These are phyloP conservation scores for Plasmodium relictum DNA, from an alignment of 169 alveolate species.

Conservation along the genomic window DNA sequence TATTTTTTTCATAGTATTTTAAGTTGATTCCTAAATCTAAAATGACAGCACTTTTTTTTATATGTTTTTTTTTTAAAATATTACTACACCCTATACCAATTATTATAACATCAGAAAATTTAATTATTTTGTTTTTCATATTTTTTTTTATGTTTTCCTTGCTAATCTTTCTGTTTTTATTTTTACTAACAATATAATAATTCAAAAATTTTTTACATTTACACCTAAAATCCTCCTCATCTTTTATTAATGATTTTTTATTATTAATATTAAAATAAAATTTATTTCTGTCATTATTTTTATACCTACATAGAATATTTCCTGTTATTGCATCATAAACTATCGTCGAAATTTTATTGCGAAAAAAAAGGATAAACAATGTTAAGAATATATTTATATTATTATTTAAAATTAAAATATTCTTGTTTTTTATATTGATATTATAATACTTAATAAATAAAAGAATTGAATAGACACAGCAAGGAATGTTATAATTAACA, in stretches of 20 bases:
- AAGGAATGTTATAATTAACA: slow-evolving; percentile 32
- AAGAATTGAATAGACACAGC: slow-evolving; percentile 45
- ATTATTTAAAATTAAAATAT: slow-evolving; percentile 38
- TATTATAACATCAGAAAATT: slow-evolving; percentile 35
- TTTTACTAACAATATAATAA: background rate
- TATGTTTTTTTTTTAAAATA: slow-evolving; percentile 26
- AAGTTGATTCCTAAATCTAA: slow-evolving; percentile 65
- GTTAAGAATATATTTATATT: slow-evolving; percentile 47
- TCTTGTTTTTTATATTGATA: slow-evolving; percentile 24
- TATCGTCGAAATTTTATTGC: slow-evolving; percentile 32
- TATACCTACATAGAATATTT: slow-evolving; percentile 40
- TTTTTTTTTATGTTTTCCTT: slow-evolving; percentile 17
- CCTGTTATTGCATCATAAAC: slow-evolving; percentile 64
- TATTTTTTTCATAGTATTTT: background rate
- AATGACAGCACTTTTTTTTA: slow-evolving; percentile 37
- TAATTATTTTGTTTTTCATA: slow-evolving; percentile 27
- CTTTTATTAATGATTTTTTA: slow-evolving; percentile 6
- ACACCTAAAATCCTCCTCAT: slow-evolving; percentile 16
- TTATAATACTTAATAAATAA: slow-evolving; percentile 48
- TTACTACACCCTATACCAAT: slow-evolving; percentile 37
- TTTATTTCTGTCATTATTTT: background rate
- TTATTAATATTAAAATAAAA: slow-evolving; percentile 18
- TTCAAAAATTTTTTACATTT: slow-evolving; percentile 13
- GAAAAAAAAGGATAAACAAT: slow-evolving; percentile 34
- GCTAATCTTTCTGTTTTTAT: slow-evolving; percentile 7